phyloP scores from a whole-genome alignment of 768 basidiomycete species.

The Pleurotus eryngii region DNA sequence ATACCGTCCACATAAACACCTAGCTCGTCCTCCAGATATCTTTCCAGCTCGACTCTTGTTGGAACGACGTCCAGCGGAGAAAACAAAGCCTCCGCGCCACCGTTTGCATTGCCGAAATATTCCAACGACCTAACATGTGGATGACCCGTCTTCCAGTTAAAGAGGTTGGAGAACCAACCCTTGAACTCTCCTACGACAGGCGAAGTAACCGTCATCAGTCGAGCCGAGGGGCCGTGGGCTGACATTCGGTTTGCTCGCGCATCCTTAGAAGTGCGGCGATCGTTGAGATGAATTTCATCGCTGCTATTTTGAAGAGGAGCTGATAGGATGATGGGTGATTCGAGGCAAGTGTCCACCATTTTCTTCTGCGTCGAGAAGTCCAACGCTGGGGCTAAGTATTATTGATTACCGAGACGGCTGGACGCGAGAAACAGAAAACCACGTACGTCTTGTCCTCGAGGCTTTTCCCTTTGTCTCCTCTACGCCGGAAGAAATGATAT shows the following conservation, averaged over 20 bases:
- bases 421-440: neutral
- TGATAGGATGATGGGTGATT: slow-evolving; percentile 46
- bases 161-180: slow-evolving; percentile 94
- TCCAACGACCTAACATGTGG: slow-evolving; percentile 35
- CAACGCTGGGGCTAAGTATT: slow-evolving; percentile 47
- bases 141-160: slow-evolving; percentile 73
- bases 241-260: slow-evolving; percentile 2
- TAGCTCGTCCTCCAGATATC: slow-evolving; percentile 57
- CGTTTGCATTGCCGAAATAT: slow-evolving; percentile 21
- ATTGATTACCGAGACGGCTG: slow-evolving; percentile 6
- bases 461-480: neutral
- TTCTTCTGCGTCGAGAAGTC: slow-evolving; percentile 49
- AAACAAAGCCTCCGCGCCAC: slow-evolving; percentile 35
- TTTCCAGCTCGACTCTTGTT: slow-evolving; percentile 62
- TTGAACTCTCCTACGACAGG: slow-evolving; percentile 83
- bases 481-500: neutral
- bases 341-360: slow-evolving; percentile 42
- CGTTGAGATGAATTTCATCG: slow-evolving; percentile 15
- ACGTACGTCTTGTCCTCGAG: slow-evolving; percentile 46
- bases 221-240: slow-evolving; percentile 18
- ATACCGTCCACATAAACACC: slow-evolving; percentile 51
- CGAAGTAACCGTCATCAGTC: slow-evolving; percentile 41
- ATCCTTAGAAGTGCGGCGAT: slow-evolving; percentile 24
- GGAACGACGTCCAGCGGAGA: slow-evolving; percentile 52
- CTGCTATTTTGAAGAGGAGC: slow-evolving; percentile 21